These are phyloP conservation scores for Nothopassalora personata DNA, from an alignment of 2,329 filamentous ascomycete genomes.

Conservation along the genomic window DNA sequence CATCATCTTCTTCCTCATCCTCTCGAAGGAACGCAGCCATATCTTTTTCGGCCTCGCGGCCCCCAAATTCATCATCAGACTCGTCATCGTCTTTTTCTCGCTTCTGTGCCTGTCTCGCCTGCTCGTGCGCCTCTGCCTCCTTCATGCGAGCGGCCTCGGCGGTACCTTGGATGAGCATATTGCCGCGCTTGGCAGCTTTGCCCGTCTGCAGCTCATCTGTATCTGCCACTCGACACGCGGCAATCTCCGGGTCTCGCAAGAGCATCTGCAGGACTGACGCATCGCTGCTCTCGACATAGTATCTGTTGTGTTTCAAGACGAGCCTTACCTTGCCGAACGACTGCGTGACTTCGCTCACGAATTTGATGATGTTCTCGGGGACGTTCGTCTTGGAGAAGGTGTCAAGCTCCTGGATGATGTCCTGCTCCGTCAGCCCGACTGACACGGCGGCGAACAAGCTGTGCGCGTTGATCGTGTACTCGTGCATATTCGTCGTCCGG, in stretches of 20 bases:
- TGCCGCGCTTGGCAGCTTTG: slow-evolving; percentile 78
- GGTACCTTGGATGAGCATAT: slow-evolving; percentile 87
- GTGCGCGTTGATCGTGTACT: slow-evolving; percentile 86
- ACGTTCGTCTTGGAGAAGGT: slow-evolving; percentile 83
- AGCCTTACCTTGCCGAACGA: slow-evolving; percentile 95
- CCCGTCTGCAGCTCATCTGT: slow-evolving; percentile 69
- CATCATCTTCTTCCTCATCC: slow-evolving; percentile 71
- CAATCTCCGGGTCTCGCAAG: slow-evolving; percentile 78
- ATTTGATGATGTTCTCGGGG: slow-evolving; percentile 71
- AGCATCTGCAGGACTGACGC: slow-evolving; percentile 78
- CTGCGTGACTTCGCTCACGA: slow-evolving; percentile 76
- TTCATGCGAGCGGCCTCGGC: slow-evolving; percentile 85
- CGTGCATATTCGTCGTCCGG: slow-evolving; percentile 83
- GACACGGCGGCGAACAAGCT: slow-evolving; percentile 94
- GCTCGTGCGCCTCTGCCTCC: slow-evolving; percentile 56
- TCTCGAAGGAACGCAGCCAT: slow-evolving; percentile 65
- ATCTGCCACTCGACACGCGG: slow-evolving; percentile 69
- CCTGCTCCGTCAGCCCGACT: slow-evolving; percentile 80
- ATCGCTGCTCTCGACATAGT: slow-evolving; percentile 89
- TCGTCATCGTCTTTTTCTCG: slow-evolving; percentile 48
- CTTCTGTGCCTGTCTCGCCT: slow-evolving; percentile 36
- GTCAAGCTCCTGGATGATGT: slow-evolving; percentile 86
- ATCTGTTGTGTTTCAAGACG: slow-evolving; percentile 88
- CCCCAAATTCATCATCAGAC: slow-evolving; percentile 52
- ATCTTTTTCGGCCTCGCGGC: slow-evolving; percentile 43